These are phyloP conservation scores for Amanita pallidorosea DNA, from an alignment of 768 basidiomycete genomes.

Conservation along the genomic window DNA sequence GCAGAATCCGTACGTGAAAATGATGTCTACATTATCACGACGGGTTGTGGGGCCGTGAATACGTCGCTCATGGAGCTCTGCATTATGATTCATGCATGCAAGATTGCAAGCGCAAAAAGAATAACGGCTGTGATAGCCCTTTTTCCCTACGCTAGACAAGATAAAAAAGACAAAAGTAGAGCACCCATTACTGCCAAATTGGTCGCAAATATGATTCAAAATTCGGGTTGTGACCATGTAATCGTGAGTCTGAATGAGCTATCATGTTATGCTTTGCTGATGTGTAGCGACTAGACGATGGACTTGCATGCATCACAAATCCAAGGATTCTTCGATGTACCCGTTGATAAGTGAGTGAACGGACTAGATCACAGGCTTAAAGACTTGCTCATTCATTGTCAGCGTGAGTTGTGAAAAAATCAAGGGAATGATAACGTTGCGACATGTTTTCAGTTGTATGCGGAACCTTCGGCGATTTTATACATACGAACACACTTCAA, in stretches of 20 bases:
- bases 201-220: conserved; percentile 95
- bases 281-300: conserved; percentile 62
- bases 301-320: conserved; percentile 98
- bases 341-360: conserved; percentile 90
- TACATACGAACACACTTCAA: conserved; percentile 93
- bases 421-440: background rate
- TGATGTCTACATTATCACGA: conserved; percentile 98
- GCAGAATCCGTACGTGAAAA: conserved; percentile 94
- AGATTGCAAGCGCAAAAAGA: conserved; percentile 95
- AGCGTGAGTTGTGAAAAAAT: conserved; percentile 8
- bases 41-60: conserved; percentile 78
- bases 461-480: conserved; percentile 89
- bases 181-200: conserved; percentile 98
- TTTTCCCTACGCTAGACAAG: conserved; percentile 95
- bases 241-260: conserved; percentile 47
- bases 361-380: background rate
- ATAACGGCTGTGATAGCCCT: conserved; percentile 98
- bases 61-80: conserved; percentile 96
- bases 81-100: conserved; percentile 99
- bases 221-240: conserved; percentile 90
- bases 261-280: background rate
- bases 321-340: conserved; percentile 99
- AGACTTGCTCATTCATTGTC: conserved; percentile 9
- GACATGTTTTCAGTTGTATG: conserved; percentile 58
- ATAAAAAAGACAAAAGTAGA: conserved; percentile 98